These are phyloP conservation scores for Sclerotinia nivalis DNA, from an alignment of 2,329 filamentous ascomycete species.

Conservation along the genomic window DNA sequence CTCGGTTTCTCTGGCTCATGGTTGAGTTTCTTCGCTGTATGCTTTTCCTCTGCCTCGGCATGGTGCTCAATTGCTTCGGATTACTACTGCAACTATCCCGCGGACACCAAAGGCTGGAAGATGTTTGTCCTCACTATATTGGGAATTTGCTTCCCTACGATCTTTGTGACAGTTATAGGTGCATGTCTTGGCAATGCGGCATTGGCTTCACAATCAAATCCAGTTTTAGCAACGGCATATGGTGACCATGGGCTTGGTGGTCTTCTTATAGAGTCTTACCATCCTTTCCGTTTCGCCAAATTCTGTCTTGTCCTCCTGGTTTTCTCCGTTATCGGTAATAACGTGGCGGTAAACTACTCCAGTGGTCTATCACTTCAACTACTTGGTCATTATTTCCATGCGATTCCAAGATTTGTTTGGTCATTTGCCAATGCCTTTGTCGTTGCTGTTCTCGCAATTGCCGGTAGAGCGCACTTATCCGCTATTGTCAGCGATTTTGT, in stretches of 20 bases:
- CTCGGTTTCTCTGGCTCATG: slow-evolving; percentile 41
- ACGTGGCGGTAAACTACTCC: slow-evolving; percentile 40
- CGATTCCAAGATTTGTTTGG: slow-evolving; percentile 42
- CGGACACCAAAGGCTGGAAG: slow-evolving; percentile 40
- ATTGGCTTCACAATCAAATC: slow-evolving; percentile 41
- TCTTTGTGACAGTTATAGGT: slow-evolving; percentile 49
- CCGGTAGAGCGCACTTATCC: slow-evolving; percentile 36
- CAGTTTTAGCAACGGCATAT: slow-evolving; percentile 46
- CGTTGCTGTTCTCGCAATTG: slow-evolving; percentile 37
- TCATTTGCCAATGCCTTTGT: slow-evolving; percentile 38
- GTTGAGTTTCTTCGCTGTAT: slow-evolving; percentile 37
- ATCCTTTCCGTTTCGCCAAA: slow-evolving; percentile 50
- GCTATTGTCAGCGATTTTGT: slow-evolving; percentile 39
- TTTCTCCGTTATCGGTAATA: slow-evolving; percentile 41
- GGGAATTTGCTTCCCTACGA: slow-evolving; percentile 37
- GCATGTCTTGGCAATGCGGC: slow-evolving; percentile 46
- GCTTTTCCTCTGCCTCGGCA: slow-evolving; percentile 37
- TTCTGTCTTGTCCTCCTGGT: slow-evolving; percentile 45
- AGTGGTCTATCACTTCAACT: slow-evolving; percentile 39
- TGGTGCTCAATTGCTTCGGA: slow-evolving; percentile 41
- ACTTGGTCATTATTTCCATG: slow-evolving; percentile 40
- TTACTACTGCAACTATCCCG: slow-evolving; percentile 41
- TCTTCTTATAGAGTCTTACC: slow-evolving; percentile 48
- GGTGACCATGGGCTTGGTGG: slow-evolving; percentile 49
- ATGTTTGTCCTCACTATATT: slow-evolving; percentile 37